Evolutionary conservation across 139 green algal genomes (phyloP), one percentile per base, ranked within the genome.

Genomic region (Chlamydomonas sp.): DNA sequence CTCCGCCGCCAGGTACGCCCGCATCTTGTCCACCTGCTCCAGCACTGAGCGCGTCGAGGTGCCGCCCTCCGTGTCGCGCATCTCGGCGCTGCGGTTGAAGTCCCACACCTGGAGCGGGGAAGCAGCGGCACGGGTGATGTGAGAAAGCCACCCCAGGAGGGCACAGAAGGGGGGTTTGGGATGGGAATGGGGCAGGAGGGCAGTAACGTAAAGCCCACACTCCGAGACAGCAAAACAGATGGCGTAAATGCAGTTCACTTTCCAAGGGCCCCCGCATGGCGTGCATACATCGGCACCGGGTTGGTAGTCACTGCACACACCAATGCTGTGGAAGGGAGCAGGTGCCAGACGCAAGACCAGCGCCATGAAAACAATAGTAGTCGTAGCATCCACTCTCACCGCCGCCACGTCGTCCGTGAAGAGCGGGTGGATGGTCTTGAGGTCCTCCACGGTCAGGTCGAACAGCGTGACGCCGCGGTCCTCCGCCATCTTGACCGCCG

Each of bases 401-500:
- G 96, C 90, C 2, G 78, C 78, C 0, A 99, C 97, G 89, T 99
- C 97, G 14, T 97, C 94, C 0, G 88, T 95, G 91, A 99, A 99
- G 7, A 97, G 93, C 6, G 95, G 93, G 94, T 98, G 92, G 80
- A 99, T 97, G 89, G 85, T 90, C 73, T 95, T 31, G 63, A 99
- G 93, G 88, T 99, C 96, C 0, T 87, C 87, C 10, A 95, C 89
- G 0, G 90, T 96, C 15, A 99, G 93, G 78, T 97, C 91, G 58
- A 71, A 96, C 80, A 99, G 92, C 62, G 90, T 64, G 86, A 92
- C 95, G 17, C 92, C 91, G 3, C 91, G 90, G 88, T 98, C 95
- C 92, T 99, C 97, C 1, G 97, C 96, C 92, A 99, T 92, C 91
- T 98, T 98, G 49, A 99, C 97, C 9, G 96, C 97, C 0, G 96